A percentile compares a stretch with the other conserved stretches of the same genome.
Evolutionary conservation across 1,284 basidiomycete species (phyloP).

Genomic region (Ganoderma multipileum): DNA sequence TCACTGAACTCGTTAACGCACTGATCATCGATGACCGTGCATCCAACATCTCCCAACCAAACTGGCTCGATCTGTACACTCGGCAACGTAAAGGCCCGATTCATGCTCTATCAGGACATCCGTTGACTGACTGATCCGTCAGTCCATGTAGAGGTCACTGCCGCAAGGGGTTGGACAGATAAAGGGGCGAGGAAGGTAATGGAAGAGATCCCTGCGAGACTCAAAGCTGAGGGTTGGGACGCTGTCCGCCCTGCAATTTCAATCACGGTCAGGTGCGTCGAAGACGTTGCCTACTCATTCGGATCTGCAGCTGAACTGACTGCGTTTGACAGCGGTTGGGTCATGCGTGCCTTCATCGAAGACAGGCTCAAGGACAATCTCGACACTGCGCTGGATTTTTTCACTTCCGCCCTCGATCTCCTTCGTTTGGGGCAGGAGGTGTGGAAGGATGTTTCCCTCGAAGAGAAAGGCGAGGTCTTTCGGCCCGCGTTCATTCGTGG

Average conservation of each 20-base stretch:
- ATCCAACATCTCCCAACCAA: constrained; percentile 38
- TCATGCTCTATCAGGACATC: not conserved
- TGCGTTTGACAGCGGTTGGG: constrained; percentile 7
- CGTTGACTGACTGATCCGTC: not conserved
- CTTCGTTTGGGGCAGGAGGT: constrained; percentile 48
- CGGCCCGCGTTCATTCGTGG: constrained; percentile 35
- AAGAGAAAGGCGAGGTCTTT: constrained; percentile 43
- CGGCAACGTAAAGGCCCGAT: constrained; percentile 38
- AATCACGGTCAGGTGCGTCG: constrained; percentile 46
- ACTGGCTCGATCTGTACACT: constrained; percentile 42
- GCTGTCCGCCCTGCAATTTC: constrained; percentile 45
- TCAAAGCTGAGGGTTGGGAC: constrained; percentile 46
- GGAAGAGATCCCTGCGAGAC: constrained; percentile 41
- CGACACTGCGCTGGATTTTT: constrained; percentile 26
- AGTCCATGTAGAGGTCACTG: constrained; percentile 41
- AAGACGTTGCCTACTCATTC: not conserved
- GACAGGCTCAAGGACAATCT: constrained; percentile 14
- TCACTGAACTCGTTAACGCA: constrained; percentile 40
- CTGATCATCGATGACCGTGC: constrained; percentile 43
- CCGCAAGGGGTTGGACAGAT: constrained; percentile 40
- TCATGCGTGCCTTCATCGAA: constrained; percentile 40
- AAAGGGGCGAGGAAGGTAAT: constrained; percentile 41
- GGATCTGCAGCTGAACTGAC: not conserved
- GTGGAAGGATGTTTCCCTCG: constrained; percentile 43
- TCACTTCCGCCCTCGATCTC: constrained; percentile 42